phyloP scores from a whole-genome alignment of 495 filamentous ascomycete genomes.

The Penicillium psychrofluorescens region DNA sequence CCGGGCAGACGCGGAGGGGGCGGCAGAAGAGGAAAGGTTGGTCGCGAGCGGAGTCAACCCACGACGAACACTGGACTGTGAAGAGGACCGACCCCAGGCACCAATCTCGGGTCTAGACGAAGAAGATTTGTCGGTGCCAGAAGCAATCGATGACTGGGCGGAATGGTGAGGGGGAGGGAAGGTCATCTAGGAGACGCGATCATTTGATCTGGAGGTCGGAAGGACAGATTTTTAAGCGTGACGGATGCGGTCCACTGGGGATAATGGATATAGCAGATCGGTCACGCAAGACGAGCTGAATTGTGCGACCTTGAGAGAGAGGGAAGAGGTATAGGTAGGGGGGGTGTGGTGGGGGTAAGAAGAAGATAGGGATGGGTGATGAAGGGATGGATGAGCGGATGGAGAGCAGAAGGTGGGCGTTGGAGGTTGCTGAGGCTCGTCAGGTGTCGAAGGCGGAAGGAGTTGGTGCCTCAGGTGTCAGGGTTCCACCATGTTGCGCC shows the following conservation, averaged over 20 bases:
- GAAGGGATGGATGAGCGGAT: no score
- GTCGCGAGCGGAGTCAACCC: slow-evolving; percentile 58
- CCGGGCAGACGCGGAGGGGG: slow-evolving; percentile 40
- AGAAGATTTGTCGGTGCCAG: slow-evolving; percentile 49
- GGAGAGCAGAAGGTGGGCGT: no score
- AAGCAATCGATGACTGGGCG: slow-evolving; percentile 56
- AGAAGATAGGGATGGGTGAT: no score
- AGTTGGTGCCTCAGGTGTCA: no score
- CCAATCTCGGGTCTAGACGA: slow-evolving; percentile 52
- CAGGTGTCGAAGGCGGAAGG: no score
- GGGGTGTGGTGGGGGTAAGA: no score
- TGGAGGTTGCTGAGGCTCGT: no score
- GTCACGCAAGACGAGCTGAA: no score
- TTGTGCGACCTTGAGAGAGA: no score
- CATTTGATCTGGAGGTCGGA: slow-evolving; percentile 46
- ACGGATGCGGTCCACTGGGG: slow-evolving; percentile 11
- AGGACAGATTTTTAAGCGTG: slow-evolving; percentile 37
- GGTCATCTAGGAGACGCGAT: slow-evolving; percentile 59
- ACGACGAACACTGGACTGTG: slow-evolving; percentile 52
- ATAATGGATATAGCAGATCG: no score
- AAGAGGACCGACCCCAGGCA: slow-evolving; percentile 52
- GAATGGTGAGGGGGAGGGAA: slow-evolving; percentile 55
- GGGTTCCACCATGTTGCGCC: no score
- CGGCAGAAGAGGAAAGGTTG: slow-evolving; percentile 37
- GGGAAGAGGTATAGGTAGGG: no score